phyloP scores from a whole-genome alignment of 495 filamentous ascomycete genomes.

The Trichoderma orchidacearum region DNA sequence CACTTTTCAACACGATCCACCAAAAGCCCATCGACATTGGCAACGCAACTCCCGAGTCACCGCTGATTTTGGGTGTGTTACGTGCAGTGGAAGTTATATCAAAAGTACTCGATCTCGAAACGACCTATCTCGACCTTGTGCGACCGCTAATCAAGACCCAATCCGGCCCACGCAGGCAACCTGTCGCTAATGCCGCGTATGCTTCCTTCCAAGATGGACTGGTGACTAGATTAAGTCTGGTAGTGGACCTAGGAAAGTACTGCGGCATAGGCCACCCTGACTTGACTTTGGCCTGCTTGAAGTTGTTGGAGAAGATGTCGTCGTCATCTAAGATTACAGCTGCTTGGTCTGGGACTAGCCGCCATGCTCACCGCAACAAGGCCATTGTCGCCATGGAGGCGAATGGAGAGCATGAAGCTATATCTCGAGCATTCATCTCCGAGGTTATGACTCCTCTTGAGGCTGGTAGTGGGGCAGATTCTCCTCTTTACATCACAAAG shows the following conservation, averaged over 20 bases:
- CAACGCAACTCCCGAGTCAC: conserved; percentile 53
- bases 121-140: conserved; percentile 81
- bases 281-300: conserved; percentile 62
- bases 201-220: conserved; percentile 86
- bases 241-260: conserved; percentile 70
- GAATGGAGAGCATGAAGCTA: conserved; percentile 52
- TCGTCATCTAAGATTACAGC: conserved; percentile 60
- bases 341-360: conserved; percentile 34
- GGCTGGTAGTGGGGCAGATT: conserved; percentile 43
- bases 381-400: conserved; percentile 66
- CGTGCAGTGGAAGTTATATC: conserved; percentile 69
- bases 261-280: conserved; percentile 65
- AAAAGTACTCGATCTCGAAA: conserved; percentile 68
- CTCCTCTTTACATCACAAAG: conserved; percentile 62
- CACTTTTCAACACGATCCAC: conserved; percentile 62
- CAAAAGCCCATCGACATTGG: conserved; percentile 56
- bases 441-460: conserved; percentile 52
- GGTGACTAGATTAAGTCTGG: conserved; percentile 58
- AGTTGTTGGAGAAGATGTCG: conserved; percentile 71
- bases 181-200: conserved; percentile 58
- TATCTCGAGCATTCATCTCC: conserved; percentile 51
- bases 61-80: conserved; percentile 58
- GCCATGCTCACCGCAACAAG: conserved; percentile 53
- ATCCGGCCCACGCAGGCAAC: conserved; percentile 14
- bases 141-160: conserved; percentile 52